Evolutionary conservation across 495 filamentous ascomycete genomes (phyloP).

Genomic region (Penicilliopsis zonata): DNA sequence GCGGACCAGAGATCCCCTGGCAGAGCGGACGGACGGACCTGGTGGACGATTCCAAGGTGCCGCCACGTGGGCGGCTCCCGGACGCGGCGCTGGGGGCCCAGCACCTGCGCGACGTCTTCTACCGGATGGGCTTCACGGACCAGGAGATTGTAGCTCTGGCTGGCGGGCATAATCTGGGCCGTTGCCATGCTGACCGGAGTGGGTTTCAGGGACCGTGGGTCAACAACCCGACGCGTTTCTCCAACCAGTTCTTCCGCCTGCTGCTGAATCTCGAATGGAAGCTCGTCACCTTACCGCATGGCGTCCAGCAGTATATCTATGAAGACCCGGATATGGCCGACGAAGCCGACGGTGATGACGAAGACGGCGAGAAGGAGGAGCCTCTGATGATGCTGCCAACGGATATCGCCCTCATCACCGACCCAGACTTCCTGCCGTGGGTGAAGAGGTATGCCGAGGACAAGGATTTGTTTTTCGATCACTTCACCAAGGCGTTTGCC

Average conservation of each 20-base stretch:
- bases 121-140: slow-evolving; percentile 54
- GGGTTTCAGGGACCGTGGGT: slow-evolving; percentile 54
- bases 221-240: slow-evolving; percentile 52
- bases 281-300: slow-evolving; percentile 37
- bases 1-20: slow-evolving; percentile 43
- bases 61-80: slow-evolving; percentile 44
- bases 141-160: slow-evolving; percentile 49
- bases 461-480: slow-evolving; percentile 49
- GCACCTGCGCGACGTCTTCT: slow-evolving; percentile 46
- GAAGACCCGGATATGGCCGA: slow-evolving; percentile 44
- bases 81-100: slow-evolving; percentile 47
- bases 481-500: slow-evolving; percentile 48
- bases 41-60: slow-evolving; percentile 43
- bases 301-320: slow-evolving; percentile 45
- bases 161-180: slow-evolving; percentile 49
- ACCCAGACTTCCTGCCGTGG: slow-evolving; percentile 33
- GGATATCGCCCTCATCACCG: slow-evolving; percentile 28
- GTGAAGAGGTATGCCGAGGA: slow-evolving; percentile 47
- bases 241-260: slow-evolving; percentile 49
- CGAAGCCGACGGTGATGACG: no score
- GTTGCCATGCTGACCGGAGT: slow-evolving; percentile 47
- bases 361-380: slow-evolving; percentile 33
- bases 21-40: slow-evolving; percentile 44
- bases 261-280: slow-evolving; percentile 44
- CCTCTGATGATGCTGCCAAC: slow-evolving; percentile 45